A percentile compares a stretch with the other conserved stretches of the same genome.
phyloP scores from a whole-genome alignment of 352 stramenopile genomes.

The Phytopythium sindhum region DNA sequence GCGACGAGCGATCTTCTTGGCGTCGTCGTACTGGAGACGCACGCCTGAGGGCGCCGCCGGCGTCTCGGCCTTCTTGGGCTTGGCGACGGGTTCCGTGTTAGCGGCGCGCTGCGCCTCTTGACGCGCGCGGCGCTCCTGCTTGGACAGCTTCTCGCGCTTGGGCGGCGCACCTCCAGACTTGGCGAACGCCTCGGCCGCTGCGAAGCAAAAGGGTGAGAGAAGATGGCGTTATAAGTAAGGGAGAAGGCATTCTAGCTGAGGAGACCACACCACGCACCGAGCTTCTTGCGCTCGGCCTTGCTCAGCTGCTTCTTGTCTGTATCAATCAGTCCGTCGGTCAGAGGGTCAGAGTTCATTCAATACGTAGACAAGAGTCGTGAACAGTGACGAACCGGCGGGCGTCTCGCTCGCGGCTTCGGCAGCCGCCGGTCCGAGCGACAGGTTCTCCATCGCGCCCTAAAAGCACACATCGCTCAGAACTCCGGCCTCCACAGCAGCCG shows the following conservation, averaged over 20 bases:
- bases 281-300: conserved; percentile 70
- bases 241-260: not conserved
- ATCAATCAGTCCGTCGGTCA: not conserved
- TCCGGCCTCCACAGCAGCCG: not conserved
- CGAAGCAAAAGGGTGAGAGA: not conserved
- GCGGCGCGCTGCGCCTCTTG: conserved; percentile 89
- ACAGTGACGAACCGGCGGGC: not conserved
- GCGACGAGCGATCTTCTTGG: conserved; percentile 71
- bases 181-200: conserved; percentile 60
- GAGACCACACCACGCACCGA: conserved; percentile 16
- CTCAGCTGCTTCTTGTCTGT: conserved; percentile 35
- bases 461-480: not conserved
- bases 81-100: conserved; percentile 39
- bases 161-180: conserved; percentile 28
- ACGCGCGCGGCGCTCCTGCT: conserved; percentile 89
- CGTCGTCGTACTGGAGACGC: conserved; percentile 73
- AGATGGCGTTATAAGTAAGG: not conserved
- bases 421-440: conserved; percentile 38
- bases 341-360: not conserved
- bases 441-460: conserved; percentile 37
- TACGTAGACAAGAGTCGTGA: not conserved
- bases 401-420: conserved; percentile 4
- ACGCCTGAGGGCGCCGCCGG: conserved; percentile 9
- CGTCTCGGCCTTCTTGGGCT: conserved; percentile 39
- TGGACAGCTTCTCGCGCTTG: conserved; percentile 86